Percentiles rank a stretch among this genome's conserved stretches.
These are phyloP conservation scores for Drosera spatulata DNA, from an alignment of 179 eudicot genomes.

Conservation along the genomic window DNA sequence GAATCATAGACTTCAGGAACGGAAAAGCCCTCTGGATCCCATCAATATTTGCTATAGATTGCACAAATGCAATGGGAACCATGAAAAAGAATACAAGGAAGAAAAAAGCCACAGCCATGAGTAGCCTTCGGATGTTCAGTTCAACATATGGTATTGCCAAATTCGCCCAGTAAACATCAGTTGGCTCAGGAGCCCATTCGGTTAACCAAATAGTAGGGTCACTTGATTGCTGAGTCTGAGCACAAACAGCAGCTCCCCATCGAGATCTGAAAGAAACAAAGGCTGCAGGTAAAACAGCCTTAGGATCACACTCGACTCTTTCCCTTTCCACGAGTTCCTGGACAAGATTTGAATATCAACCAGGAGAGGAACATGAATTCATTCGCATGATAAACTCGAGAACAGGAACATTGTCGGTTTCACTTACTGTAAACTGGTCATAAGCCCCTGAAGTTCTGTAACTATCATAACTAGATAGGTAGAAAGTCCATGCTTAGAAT, in stretches of 20 bases:
- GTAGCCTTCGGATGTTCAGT: conserved; percentile 46
- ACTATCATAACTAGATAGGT: no score
- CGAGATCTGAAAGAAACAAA: conserved; percentile 85
- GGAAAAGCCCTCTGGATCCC: conserved; percentile 76
- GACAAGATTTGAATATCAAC: not conserved
- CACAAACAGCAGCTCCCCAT: conserved; percentile 99
- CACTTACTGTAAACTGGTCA: no score
- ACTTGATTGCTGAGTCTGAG: conserved; percentile 84
- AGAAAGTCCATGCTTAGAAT: no score
- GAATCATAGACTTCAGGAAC: conserved; percentile 44
- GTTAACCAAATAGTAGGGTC: conserved; percentile 86
- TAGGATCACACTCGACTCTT: conserved; percentile 53
- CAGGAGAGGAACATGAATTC: not conserved
- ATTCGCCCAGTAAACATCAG: conserved; percentile 80
- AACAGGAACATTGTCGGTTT: no score
- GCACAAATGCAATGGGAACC: conserved; percentile 88
- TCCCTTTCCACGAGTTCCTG: conserved; percentile 74
- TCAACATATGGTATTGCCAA: conserved; percentile 78
- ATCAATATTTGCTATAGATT: conserved; percentile 77
- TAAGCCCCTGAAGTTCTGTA: no score
- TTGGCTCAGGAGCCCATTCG: conserved; percentile 95
- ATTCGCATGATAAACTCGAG: not conserved
- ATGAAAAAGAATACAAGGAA: conserved; percentile 78
- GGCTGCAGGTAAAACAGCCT: conserved; percentile 76
- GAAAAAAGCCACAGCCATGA: conserved; percentile 72